These are phyloP conservation scores for Cadophora sp. DNA, from an alignment of 2,329 filamentous ascomycete genomes.

Conservation along the genomic window DNA sequence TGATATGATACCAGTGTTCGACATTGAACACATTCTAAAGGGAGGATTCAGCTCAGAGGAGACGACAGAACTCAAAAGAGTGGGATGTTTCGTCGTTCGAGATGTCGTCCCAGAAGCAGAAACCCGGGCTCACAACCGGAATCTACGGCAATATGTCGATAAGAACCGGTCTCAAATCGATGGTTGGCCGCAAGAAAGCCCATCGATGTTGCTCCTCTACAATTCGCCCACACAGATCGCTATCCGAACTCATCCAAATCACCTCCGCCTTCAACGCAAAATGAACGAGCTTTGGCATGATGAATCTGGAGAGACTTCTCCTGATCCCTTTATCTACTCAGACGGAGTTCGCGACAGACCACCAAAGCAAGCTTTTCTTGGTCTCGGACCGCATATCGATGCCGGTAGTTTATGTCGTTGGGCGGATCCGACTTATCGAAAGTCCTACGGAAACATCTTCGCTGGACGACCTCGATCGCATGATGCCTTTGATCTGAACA, in stretches of 20 bases:
- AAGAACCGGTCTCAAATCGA: slow-evolving; percentile 68
- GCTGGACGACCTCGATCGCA: slow-evolving; percentile 79
- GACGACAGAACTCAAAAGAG: slow-evolving; percentile 8
- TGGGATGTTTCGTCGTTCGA: slow-evolving; percentile 59
- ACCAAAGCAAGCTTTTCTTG: slow-evolving; percentile 73
- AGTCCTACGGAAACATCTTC: slow-evolving; percentile 77
- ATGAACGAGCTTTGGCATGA: slow-evolving; percentile 64
- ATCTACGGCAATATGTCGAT: slow-evolving; percentile 68
- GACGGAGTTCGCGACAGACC: slow-evolving; percentile 71
- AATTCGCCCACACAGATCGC: slow-evolving; percentile 73
- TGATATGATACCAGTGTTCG: slow-evolving; percentile 12
- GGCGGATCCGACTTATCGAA: slow-evolving; percentile 72
- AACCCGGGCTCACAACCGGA: slow-evolving; percentile 68
- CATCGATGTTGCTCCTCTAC: slow-evolving; percentile 78
- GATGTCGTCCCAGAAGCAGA: slow-evolving; percentile 68
- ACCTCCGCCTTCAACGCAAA: slow-evolving; percentile 66
- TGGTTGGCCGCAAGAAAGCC: slow-evolving; percentile 66
- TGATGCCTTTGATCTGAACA: slow-evolving; percentile 80
- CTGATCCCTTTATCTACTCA: slow-evolving; percentile 66
- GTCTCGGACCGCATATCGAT: slow-evolving; percentile 76
- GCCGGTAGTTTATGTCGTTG: slow-evolving; percentile 78
- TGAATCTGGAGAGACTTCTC: slow-evolving; percentile 50
- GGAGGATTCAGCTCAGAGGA: not conserved
- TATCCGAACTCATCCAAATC: slow-evolving; percentile 68
- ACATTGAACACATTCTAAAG: not conserved